A percentile compares a stretch with the other conserved stretches of the same genome.
Conservation (phyloP, 192 early-diverging fungal genomes). For the Mortierella claussenii region DNA sequence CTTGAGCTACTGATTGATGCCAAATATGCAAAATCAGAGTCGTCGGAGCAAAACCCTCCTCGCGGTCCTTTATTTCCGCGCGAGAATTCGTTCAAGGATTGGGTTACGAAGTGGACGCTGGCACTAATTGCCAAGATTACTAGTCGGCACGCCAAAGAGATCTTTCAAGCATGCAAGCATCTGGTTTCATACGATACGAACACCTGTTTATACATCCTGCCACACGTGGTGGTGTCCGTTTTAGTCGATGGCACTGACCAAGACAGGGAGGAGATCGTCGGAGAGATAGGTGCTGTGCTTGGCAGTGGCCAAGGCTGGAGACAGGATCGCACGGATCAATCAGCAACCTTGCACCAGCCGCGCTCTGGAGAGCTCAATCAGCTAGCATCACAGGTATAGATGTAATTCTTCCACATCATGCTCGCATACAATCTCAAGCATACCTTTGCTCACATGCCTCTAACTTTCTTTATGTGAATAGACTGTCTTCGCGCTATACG, state of each 20-base stretch:
- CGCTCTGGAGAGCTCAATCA: slow-evolving; percentile 20
- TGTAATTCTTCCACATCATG: neutral
- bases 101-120: slow-evolving; percentile 36
- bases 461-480: slow-evolving; percentile 1
- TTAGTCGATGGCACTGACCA: slow-evolving; percentile 23
- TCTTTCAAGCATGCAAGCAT: slow-evolving; percentile 41
- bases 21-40: slow-evolving; percentile 23
- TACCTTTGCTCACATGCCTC: too few species aligned
- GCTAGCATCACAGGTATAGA: slow-evolving; percentile 33
- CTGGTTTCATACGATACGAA: slow-evolving; percentile 27
- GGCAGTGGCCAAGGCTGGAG: slow-evolving; percentile 9
- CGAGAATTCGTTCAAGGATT: slow-evolving; percentile 26
- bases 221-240: slow-evolving; percentile 32
- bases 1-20: slow-evolving; percentile 48
- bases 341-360: neutral
- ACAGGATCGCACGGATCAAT: neutral
- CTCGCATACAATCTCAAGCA: too few species aligned
- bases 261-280: slow-evolving; percentile 19
- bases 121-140: slow-evolving; percentile 21
- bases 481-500: slow-evolving; percentile 47
- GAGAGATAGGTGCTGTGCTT: slow-evolving; percentile 32
- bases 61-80: slow-evolving; percentile 20
- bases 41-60: neutral
- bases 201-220: slow-evolving; percentile 36
- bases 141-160: slow-evolving; percentile 13